These are phyloP conservation scores for Rhizopogon vinicolor DNA, from an alignment of 768 basidiomycete species.

Conservation along the genomic window DNA sequence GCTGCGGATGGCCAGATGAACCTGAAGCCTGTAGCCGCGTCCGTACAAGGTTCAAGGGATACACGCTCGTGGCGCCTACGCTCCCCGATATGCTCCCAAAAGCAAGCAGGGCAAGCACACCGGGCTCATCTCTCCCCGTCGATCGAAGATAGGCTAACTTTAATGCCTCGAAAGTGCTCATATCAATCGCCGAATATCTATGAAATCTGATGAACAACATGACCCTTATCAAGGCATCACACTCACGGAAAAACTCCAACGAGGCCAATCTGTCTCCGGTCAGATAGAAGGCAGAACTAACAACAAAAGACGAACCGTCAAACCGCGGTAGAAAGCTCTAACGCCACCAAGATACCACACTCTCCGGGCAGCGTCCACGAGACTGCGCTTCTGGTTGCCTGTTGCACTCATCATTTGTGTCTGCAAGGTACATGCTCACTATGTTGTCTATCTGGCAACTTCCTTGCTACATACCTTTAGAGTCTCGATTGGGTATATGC, in stretches of 20 bases:
- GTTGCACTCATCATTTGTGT: conserved; percentile 97
- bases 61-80: conserved; percentile 91
- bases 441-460: neutral
- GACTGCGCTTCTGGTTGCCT: conserved; percentile 49
- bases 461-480: conserved; percentile 57
- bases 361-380: conserved; percentile 59
- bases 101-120: conserved; percentile 78
- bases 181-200: conserved; percentile 92
- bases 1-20: conserved; percentile 90
- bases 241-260: conserved; percentile 93
- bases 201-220: conserved; percentile 4
- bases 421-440: conserved; percentile 23
- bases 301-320: conserved; percentile 60
- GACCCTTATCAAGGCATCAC: conserved; percentile 2
- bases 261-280: conserved; percentile 70
- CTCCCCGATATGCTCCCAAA: conserved; percentile 94
- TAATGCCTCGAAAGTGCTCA: conserved; percentile 95
- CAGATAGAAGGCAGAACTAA: conserved; percentile 10
- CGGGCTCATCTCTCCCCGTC: conserved; percentile 85
- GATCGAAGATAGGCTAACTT: conserved; percentile 88
- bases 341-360: conserved; percentile 79
- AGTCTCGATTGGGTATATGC: conserved; percentile 96
- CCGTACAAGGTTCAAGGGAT: conserved; percentile 87
- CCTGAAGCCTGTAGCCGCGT: conserved; percentile 96
- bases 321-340: conserved; percentile 85